phyloP scores from a whole-genome alignment of 179 eudicot genomes.

The Kewa caespitosa region DNA sequence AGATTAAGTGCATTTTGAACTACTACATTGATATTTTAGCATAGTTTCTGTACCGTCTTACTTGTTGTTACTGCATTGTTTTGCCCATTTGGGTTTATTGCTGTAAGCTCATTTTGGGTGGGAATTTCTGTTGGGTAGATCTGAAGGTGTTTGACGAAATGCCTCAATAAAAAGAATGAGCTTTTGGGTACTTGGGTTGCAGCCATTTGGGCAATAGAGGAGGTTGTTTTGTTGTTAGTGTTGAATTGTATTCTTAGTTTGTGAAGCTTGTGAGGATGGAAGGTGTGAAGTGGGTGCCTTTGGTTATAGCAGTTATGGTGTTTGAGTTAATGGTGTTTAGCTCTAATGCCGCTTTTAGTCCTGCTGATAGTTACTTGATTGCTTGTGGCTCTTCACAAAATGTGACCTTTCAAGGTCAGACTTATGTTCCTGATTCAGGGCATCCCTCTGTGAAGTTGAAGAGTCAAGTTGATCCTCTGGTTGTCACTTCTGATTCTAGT shows the following conservation, averaged over 20 bases:
- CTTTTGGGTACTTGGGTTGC: constrained; percentile 26
- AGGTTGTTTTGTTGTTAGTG: constrained; percentile 17
- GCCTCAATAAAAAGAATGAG: constrained; percentile 13
- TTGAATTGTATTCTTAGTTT: constrained; percentile 19
- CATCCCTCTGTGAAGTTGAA: constrained; percentile 52
- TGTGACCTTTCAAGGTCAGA: constrained; percentile 62
- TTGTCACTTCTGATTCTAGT: constrained; percentile 45
- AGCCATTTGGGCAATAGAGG: constrained; percentile 18
- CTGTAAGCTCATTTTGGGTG: not conserved
- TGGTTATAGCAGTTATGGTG: constrained; percentile 31
- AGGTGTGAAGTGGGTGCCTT: constrained; percentile 33
- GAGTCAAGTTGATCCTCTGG: constrained; percentile 34
- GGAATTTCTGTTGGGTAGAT: constrained; percentile 31
- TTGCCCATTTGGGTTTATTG: constrained; percentile 29
- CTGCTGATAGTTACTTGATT: constrained; percentile 61
- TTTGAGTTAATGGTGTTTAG: constrained; percentile 32
- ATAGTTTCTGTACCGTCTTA: not conserved
- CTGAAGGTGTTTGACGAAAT: constrained; percentile 27
- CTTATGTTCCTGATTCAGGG: constrained; percentile 54
- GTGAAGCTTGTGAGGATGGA: constrained; percentile 30
- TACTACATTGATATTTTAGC: constrained; percentile 8
- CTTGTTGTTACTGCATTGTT: constrained; percentile 19
- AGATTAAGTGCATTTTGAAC: not conserved
- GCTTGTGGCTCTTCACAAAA: constrained; percentile 71
- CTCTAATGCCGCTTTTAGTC: constrained; percentile 47